Conservation (phyloP, 2,329 filamentous ascomycete species). For the Neocatenulostroma microsporum region DNA sequence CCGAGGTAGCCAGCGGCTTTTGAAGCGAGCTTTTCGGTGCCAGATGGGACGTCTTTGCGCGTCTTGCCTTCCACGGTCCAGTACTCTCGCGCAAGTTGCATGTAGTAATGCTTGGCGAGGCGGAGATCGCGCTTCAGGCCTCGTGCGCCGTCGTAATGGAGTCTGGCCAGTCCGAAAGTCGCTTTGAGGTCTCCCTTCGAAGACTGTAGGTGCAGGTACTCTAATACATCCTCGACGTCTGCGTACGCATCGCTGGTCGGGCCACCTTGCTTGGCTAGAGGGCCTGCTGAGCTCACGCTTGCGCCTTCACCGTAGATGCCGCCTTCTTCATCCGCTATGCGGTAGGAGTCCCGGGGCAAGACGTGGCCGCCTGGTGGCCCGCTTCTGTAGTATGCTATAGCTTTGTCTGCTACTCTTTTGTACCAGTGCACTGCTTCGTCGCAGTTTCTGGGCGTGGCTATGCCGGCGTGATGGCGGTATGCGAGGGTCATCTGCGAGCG, state of each 20-base stretch:
- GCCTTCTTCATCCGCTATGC: conserved; percentile 81
- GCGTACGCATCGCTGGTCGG: conserved; percentile 74
- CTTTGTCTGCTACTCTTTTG: conserved; percentile 87
- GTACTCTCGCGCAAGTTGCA: conserved; percentile 68
- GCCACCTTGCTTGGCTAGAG: conserved; percentile 66
- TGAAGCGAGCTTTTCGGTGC: conserved; percentile 68
- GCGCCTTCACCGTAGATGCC: conserved; percentile 94
- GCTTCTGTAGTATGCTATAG: conserved; percentile 76
- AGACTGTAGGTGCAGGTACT: conserved; percentile 85
- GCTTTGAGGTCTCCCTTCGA: conserved; percentile 84
- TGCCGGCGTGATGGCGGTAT: conserved; percentile 75
- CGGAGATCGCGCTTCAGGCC: conserved; percentile 65
- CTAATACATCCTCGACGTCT: conserved; percentile 84
- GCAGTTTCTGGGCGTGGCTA: conserved; percentile 78
- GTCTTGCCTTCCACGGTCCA: conserved; percentile 74
- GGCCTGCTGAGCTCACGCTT: conserved; percentile 78
- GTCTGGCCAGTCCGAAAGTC: conserved; percentile 73
- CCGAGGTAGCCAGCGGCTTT: conserved; percentile 84
- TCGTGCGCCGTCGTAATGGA: conserved; percentile 81
- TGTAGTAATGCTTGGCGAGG: conserved; percentile 72
- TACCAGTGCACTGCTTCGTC: conserved; percentile 81
- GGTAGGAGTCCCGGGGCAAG: conserved; percentile 69
- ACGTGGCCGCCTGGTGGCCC: conserved; percentile 82
- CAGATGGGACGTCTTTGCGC: conserved; percentile 59
- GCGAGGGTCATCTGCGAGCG: conserved; percentile 90